Base-by-base conservation (phyloP, 129 eudicot species). In the Flaveria ramosissima region DNA sequence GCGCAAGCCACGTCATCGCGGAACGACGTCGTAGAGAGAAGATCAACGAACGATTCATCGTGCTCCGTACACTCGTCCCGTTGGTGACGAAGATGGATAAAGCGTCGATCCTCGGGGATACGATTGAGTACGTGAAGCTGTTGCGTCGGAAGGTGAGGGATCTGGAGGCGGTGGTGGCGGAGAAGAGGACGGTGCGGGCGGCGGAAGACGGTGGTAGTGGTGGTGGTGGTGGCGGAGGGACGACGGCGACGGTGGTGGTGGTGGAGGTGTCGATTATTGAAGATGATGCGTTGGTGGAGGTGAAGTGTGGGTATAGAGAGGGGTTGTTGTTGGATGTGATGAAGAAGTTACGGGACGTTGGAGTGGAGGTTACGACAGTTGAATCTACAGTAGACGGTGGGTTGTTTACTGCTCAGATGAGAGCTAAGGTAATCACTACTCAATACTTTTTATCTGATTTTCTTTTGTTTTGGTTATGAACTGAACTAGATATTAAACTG, bases 71-170 rank as follows among this genome's bases (percentile, higher is more conserved):
- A 1, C 75, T 94, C 6, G 96, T 94, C 1, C 98, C 98, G 1
- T 83, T 91, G 52, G 93, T 91, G 27, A 94, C 98, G 1, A 94
- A 91, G 79, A 89, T 86, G 96, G 98, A 94, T 72, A 94, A 94
- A 59, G 98, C 96, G 6, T 94, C 98, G 14, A 94, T 94, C 23
- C 77, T 94, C 1, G 98, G 90, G 4, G 98, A 94, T 81, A 89
- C 98, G 0, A 91, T 91, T 14, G 98, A 94, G 86, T 94, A 94
- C 76, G 81, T 94, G 63, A 94, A 94, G 87, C 93, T 89, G 80
- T 59, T 94, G 51, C 65, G 84, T 6, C 84, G 81, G 59, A 89
- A 75, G 74, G 68, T 91, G 3, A 84, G 82, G 51, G 97, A 94
- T 6, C 89, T 94, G 0, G 98, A 93, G 73, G 74, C 86, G 11